Percentiles rank a stretch among this genome's conserved stretches.
These are phyloP conservation scores for Blastosporella zonata DNA, from an alignment of 1,284 basidiomycete genomes.

Conservation along the genomic window DNA sequence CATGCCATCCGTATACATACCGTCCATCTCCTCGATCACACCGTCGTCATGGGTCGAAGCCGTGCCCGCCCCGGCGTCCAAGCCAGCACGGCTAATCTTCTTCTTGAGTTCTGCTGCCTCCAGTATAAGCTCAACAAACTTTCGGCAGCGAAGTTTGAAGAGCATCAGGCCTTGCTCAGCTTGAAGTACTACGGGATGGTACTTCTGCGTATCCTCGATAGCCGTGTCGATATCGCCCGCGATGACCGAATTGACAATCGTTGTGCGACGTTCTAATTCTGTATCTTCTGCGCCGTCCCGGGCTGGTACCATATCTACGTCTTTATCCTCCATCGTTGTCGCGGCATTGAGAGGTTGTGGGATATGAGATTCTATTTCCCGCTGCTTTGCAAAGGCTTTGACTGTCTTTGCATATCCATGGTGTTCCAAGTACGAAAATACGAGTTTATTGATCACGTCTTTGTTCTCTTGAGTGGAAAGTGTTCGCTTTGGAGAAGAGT, in stretches of 20 bases:
- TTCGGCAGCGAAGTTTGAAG: conserved; percentile 76
- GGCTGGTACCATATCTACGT: conserved; percentile 45
- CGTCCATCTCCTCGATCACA: conserved; percentile 27
- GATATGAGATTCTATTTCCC: conserved; percentile 14
- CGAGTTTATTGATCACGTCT: conserved; percentile 60
- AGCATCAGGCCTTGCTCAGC: conserved; percentile 63
- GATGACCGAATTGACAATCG: conserved; percentile 64
- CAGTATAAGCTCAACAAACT: conserved; percentile 78
- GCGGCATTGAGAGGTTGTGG: conserved; percentile 9
- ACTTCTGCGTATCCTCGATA: conserved; percentile 48
- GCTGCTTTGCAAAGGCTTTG: conserved; percentile 59
- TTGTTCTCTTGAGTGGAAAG: conserved; percentile 41
- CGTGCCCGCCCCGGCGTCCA: neutral
- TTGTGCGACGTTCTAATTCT: conserved; percentile 61
- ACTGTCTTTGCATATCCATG: conserved; percentile 75
- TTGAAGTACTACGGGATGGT: conserved; percentile 64
- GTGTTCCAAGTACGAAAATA: conserved; percentile 77
- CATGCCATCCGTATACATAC: conserved; percentile 51
- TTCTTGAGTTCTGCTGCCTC: conserved; percentile 65
- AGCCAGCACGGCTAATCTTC: conserved; percentile 35
- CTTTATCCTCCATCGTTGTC: conserved; percentile 26
- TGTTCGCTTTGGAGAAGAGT: conserved; percentile 24
- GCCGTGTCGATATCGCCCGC: conserved; percentile 72
- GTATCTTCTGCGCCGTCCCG: conserved; percentile 16
- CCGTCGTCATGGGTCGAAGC: conserved; percentile 14